phyloP scores from a whole-genome alignment of 306 rosid genomes.

The Fragaria iinumae region DNA sequence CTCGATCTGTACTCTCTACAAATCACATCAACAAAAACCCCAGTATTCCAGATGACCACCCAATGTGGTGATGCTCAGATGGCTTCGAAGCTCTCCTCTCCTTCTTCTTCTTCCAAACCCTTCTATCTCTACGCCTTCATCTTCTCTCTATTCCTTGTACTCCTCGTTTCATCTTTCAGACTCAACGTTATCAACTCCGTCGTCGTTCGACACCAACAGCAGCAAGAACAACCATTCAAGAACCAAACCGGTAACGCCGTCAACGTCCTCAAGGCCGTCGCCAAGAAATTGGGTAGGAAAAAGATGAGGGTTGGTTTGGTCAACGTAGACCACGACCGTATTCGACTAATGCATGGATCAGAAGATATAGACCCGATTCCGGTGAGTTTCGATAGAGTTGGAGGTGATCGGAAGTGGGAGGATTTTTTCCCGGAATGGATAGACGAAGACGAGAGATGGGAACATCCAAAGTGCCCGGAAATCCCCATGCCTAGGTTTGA shows the following conservation, averaged over 20 bases:
- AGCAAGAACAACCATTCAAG: background rate
- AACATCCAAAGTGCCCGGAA: constrained; percentile 48
- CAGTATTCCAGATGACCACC: background rate
- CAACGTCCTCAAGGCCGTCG: constrained; percentile 39
- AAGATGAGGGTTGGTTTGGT: constrained; percentile 56
- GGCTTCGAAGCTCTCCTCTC: constrained; percentile 28
- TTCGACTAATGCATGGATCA: constrained; percentile 15
- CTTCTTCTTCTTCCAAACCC: constrained; percentile 21
- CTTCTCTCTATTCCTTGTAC: constrained; percentile 19
- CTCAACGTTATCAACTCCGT: background rate
- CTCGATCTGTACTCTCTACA: background rate
- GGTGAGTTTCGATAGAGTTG: constrained; percentile 34
- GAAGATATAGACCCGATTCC: constrained; percentile 18
- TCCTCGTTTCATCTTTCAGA: constrained; percentile 9
- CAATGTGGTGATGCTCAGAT: constrained; percentile 18
- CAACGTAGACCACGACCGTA: constrained; percentile 26
- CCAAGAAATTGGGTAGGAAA: constrained; percentile 3
- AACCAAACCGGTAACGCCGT: background rate
- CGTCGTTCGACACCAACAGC: background rate
- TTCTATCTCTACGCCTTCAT: constrained; percentile 28
- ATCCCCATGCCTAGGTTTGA: constrained; percentile 50
- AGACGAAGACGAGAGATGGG: constrained; percentile 45
- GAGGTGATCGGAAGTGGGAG: constrained; percentile 41
- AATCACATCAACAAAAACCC: background rate
- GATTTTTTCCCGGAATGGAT: constrained; percentile 68